Base-by-base conservation (phyloP, 2,329 filamentous ascomycete genomes). In the Cadophora sp. region DNA sequence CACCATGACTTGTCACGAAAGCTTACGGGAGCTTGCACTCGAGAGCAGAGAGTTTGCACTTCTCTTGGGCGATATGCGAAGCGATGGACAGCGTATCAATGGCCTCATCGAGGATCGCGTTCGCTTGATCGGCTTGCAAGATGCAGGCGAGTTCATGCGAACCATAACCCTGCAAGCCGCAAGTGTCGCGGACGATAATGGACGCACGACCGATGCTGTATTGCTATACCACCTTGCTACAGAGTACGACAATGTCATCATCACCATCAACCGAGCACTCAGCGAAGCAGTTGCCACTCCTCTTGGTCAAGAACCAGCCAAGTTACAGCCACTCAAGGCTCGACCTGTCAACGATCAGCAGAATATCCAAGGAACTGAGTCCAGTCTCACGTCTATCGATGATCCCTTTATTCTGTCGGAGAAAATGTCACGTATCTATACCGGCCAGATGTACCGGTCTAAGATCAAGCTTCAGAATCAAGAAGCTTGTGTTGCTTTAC, bases 41-140 rank as follows among this genome's bases (percentile, higher is more conserved):
- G 96, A 99, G 81, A 97, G 94, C 24, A 89, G 95, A 73, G 96
- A 99, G 77, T 99, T 98, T 80, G 95, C 94, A 76, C 92, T 93
- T 76, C 84, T 99, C 16, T 89, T 99, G 60, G 96, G 97, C 64
- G 97, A 99, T 78, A 94, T 99, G 74, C 88, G 90, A 68, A 88
- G 89, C 1, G 93, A 98, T 77, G 96, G 96, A 26, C 90, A 89
- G 69, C 91, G 94, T 68, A 93, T 97, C 73, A 89, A 88, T 67
- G 96, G 96, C 62, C 88, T 93, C 29, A 94, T 99, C 71, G 94
- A 98, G 80, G 88, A 94, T 76, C 92, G 95, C 46, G 89, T 94
- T 51, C 84, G 86, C 34, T 85, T 99, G 66, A 95, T 99, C 77
- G 91, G 90, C 50, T 84, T 98, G 26, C 86, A 87, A 50, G 90